Base-by-base conservation (phyloP, 305 asterid species). In the Fraxinus latifolia region DNA sequence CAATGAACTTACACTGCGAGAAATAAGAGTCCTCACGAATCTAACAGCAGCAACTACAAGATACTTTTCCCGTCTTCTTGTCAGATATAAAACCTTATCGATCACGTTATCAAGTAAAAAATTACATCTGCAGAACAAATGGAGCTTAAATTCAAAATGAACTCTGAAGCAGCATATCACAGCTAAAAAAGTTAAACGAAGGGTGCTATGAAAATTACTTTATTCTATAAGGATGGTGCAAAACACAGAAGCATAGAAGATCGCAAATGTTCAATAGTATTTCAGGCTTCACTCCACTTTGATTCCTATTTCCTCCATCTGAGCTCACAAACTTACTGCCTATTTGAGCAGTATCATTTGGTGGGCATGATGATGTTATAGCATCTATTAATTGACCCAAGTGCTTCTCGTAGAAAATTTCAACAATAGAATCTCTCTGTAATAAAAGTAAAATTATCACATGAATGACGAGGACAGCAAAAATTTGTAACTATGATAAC, bases 211-310 rank as follows among this genome's bases (percentile, higher is more conserved):
- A 70, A 84, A 74, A 78, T 90, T 91, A 96, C 99, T 96, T 95
- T 88, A 96, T 96, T 89, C 96, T 91, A 80, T 89, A 90, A 55
- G 99, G 97, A 86, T 96, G 99, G 88, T 96, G 98, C 91, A 93
- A 82, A 74, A 95, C 94, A 76, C 98, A 96, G 89, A 93, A 96
- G 94, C 96, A 92, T 79, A 96, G 93, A 85, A 96, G 93, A 84
- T 96, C 99, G 83, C 98, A 95, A 77, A 93, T 88, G 86, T 92
- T 96, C 81, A 95, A 85, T 53, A 96, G 88, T 82, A 94, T 96
- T 83, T 96, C 99, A 80, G 99, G 97, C 89, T 91, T 95, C 85
- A 86, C 89, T 42, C 87, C 78, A 77, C 86, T 88, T 80, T 84
- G 95, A 81, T 79, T 86, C 87, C 84, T 84, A 79, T 84, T 82